Evolutionary conservation across 805 yeast genomes (phyloP).

Genomic region (Myxozyma sirexii): DNA sequence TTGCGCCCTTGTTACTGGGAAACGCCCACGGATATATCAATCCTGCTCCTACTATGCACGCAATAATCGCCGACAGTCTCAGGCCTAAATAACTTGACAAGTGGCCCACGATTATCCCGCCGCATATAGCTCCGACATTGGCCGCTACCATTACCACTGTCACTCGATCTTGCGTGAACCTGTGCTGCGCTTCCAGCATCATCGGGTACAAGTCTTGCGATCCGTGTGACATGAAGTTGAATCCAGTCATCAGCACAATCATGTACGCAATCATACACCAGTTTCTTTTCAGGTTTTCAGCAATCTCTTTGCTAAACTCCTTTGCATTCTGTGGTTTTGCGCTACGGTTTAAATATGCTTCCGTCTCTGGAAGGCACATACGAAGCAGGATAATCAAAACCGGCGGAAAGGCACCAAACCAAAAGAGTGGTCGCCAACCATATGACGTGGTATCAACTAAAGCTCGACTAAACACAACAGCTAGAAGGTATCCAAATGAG

Average conservation of each 20-base stretch:
- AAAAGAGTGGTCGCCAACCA: slow-evolving; percentile 71
- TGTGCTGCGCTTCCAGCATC: slow-evolving; percentile 56
- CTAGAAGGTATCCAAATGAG: slow-evolving; percentile 67
- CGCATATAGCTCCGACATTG: slow-evolving; percentile 68
- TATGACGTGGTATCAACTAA: slow-evolving; percentile 50
- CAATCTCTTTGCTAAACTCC: slow-evolving; percentile 1
- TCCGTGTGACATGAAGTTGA: slow-evolving; percentile 73
- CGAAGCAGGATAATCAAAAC: slow-evolving; percentile 62
- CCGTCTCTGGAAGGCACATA: slow-evolving; percentile 61
- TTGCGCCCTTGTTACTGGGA: slow-evolving; percentile 47
- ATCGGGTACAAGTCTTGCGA: slow-evolving; percentile 76
- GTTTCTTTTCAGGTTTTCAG: slow-evolving; percentile 46
- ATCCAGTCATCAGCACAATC: slow-evolving; percentile 66
- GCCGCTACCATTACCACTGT: slow-evolving; percentile 66
- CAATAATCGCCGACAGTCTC: slow-evolving; percentile 55
- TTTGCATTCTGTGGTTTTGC: background rate
- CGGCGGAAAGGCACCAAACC: slow-evolving; percentile 74
- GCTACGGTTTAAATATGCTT: slow-evolving; percentile 32
- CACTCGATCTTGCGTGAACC: slow-evolving; percentile 49
- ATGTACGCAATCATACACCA: slow-evolving; percentile 58
- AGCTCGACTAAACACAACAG: slow-evolving; percentile 65
- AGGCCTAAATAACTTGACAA: slow-evolving; percentile 61
- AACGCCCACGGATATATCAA: slow-evolving; percentile 66
- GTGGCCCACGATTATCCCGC: slow-evolving; percentile 64
- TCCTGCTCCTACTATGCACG: slow-evolving; percentile 59